These are phyloP conservation scores for Komagataella ulmi DNA, from an alignment of 805 yeast genomes.

Conservation along the genomic window DNA sequence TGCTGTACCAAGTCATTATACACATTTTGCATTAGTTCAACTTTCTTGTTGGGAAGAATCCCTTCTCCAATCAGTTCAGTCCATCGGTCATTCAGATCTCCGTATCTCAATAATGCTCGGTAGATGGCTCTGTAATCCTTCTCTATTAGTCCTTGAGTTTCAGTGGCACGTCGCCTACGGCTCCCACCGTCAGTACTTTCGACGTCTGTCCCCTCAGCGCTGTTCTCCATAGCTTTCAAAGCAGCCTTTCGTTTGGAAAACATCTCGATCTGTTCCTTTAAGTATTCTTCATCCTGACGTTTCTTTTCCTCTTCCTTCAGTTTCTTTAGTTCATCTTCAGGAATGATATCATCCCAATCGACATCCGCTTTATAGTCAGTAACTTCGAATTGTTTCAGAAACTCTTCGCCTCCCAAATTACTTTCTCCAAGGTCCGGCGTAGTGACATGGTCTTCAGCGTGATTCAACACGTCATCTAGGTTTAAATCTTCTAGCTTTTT, in stretches of 20 bases:
- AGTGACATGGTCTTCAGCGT: conserved; percentile 94
- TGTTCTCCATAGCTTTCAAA: conserved; percentile 36
- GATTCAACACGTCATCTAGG: conserved; percentile 88
- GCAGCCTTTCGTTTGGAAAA: conserved; percentile 72
- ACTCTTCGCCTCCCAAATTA: conserved; percentile 97
- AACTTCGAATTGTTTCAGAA: conserved; percentile 91
- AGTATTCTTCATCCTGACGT: conserved; percentile 71
- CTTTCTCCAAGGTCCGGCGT: conserved; percentile 95
- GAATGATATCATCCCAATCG: conserved; percentile 98
- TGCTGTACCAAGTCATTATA: conserved; percentile 57
- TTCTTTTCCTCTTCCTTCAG: conserved; percentile 86
- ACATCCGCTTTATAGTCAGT: conserved; percentile 97
- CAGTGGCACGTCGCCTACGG: conserved; percentile 22
- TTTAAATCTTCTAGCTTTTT: conserved; percentile 91
- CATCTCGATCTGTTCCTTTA: conserved; percentile 84
- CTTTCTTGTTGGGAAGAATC: conserved; percentile 71
- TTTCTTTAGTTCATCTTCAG: conserved; percentile 80
- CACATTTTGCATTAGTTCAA: conserved; percentile 61
- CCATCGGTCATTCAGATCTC: conserved; percentile 67
- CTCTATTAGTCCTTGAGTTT: conserved; percentile 52
- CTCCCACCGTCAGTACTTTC: conserved; percentile 25
- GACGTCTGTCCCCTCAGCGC: conserved; percentile 17
- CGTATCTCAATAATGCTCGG: conserved; percentile 67
- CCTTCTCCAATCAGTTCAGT: conserved; percentile 86
- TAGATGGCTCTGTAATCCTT: conserved; percentile 80